Base-by-base conservation (phyloP, 352 stramenopile species). In the Phytophthora sojae region DNA sequence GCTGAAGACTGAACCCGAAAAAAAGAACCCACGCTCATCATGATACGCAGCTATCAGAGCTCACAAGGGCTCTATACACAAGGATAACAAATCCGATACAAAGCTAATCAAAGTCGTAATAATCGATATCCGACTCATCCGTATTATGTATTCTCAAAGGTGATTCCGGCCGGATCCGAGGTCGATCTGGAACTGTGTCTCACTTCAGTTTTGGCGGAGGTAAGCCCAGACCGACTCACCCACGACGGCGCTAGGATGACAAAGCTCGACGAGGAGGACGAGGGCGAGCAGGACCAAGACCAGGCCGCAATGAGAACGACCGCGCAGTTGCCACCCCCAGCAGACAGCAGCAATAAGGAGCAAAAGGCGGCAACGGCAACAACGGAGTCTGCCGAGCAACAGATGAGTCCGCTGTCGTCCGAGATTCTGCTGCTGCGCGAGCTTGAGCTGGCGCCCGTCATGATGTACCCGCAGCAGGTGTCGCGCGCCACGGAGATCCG, bases 401-500 rank as follows among this genome's bases (percentile, higher is more conserved):
- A 44, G 58, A 39, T 69, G 52, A 70, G 57, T 54, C 47, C 47
- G 25, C 57, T 84, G 29, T 49, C 79, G 6, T 73, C 57, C 11
- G 71, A 77, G 39, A 63, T 64, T 15, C 45, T 73, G 37, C 29
- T 77, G 39, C 58, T 79, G 44, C 73, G 75, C 25, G 76, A 83
- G 55, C 76, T 85, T 37, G 61, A 75, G 65, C 73, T 92, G 15
- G 76, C 75, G 23, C 84, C 81, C 2, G 74, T 87, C 57, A 61
- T 61, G 15, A 64, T 91, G 58, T 58, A 77, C 53, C 83, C 83
- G 30, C 71, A 85, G 64, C 81, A 84, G 50, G 63, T 86, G 54
- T 84, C 83, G n/a, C 73, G 80, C 26, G 83, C 81, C n/a, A 85
- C 71, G 12, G 75, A 86, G 59, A 83, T 87, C 50, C 80, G 82